Conservation (phyloP, 495 filamentous ascomycete species). For the Talaromyces trachyspermus region DNA sequence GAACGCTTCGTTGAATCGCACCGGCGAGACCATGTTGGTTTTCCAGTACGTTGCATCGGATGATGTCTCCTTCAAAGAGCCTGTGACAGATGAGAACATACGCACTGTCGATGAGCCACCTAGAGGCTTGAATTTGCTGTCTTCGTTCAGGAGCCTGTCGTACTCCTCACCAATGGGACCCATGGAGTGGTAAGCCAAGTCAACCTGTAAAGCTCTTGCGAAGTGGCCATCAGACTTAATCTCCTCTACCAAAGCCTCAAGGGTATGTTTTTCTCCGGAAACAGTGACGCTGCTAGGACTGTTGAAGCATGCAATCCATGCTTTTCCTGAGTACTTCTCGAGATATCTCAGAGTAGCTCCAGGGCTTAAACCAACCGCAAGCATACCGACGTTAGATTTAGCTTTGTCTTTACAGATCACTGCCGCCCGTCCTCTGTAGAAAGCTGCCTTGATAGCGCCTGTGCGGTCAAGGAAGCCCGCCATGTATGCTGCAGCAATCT, state of each 20-base stretch:
- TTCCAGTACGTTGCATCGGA: constrained; percentile 21
- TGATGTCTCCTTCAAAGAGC: neutral
- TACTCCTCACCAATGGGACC: constrained; percentile 31
- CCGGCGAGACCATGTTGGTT: constrained; percentile 22
- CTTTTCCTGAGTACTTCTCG: neutral
- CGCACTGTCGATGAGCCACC: constrained; percentile 11
- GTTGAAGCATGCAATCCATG: constrained; percentile 21
- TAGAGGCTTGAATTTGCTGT: neutral
- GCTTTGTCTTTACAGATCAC: neutral
- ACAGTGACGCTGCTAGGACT: constrained; percentile 21
- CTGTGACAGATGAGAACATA: constrained; percentile 32
- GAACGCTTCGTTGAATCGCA: constrained; percentile 23
- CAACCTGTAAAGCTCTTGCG: constrained; percentile 42
- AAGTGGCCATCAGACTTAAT: constrained; percentile 25
- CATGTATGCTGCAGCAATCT: constrained; percentile 50
- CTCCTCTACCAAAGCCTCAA: constrained; percentile 8
- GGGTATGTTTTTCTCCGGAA: constrained; percentile 13
- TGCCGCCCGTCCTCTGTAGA: neutral
- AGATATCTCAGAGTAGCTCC: constrained; percentile 22
- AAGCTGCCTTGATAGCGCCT: constrained; percentile 1
- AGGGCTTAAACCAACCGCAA: constrained; percentile 32
- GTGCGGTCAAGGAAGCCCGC: constrained; percentile 31
- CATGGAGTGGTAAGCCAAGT: constrained; percentile 52
- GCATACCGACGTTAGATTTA: constrained; percentile 21
- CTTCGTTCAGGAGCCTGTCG: constrained; percentile 5